Percentiles rank a stretch among this genome's conserved stretches.
Conservation (phyloP, 768 basidiomycete genomes). For the Suillus lakei region DNA sequence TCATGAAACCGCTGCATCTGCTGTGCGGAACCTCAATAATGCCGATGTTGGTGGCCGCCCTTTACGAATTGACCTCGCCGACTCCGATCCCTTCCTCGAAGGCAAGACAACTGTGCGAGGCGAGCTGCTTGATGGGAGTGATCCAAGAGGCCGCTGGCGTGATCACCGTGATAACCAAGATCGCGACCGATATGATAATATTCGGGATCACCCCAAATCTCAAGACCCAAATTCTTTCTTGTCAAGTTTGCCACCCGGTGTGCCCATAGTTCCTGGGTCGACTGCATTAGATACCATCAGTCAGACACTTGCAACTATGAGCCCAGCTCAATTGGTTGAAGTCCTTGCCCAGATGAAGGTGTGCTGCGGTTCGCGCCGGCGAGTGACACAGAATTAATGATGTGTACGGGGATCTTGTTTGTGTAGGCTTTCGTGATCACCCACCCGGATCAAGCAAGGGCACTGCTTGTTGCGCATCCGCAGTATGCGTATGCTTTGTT, state of each 20-base stretch:
- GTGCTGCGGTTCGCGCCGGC: conserved; percentile 30
- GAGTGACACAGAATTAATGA: conserved; percentile 18
- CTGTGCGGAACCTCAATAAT: conserved; percentile 95
- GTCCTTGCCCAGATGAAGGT: conserved; percentile 99
- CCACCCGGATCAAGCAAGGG: conserved; percentile 87
- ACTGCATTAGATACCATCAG: conserved; percentile 84
- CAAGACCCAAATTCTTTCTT: conserved; percentile 62
- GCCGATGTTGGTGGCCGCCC: conserved; percentile 91
- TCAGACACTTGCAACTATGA: conserved; percentile 82
- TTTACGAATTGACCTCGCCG: conserved; percentile 91
- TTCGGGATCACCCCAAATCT: conserved; percentile 34
- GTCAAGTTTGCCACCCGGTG: conserved; percentile 72
- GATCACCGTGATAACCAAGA: conserved; percentile 57
- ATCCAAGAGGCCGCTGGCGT: conserved; percentile 41
- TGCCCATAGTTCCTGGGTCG: conserved; percentile 70
- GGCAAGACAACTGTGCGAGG: conserved; percentile 88
- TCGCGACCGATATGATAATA: conserved; percentile 42
- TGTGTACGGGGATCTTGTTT: conserved; percentile 11
- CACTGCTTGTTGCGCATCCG: conserved; percentile 80
- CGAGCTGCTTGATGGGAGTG: conserved; percentile 74
- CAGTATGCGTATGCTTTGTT: conserved; percentile 96
- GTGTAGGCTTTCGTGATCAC: conserved; percentile 88
- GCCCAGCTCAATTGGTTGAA: conserved; percentile 86
- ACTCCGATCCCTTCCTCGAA: conserved; percentile 91
- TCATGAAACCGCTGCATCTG: conserved; percentile 94